phyloP scores from a whole-genome alignment of 116 monocot species.

The Papilionanthe hybrid region DNA sequence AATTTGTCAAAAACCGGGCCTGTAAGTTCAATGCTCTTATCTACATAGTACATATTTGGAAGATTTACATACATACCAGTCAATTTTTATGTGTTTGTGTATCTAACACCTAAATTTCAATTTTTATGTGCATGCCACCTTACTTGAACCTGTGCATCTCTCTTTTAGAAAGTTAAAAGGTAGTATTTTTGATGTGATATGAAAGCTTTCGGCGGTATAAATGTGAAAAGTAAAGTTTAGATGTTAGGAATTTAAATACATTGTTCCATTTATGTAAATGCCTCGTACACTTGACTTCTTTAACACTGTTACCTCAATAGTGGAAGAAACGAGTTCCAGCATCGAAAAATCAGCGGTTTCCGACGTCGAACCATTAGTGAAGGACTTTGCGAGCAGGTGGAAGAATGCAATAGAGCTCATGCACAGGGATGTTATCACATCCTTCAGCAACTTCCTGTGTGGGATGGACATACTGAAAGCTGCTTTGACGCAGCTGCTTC shows the following conservation, averaged over 20 bases:
- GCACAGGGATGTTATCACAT: conserved; percentile 98
- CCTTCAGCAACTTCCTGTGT: conserved; percentile 94
- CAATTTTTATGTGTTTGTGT: no score
- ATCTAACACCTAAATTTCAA: no score
- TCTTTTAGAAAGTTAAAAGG: no score
- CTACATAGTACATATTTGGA: no score
- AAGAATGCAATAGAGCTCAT: conserved; percentile 88
- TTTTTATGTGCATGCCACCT: no score
- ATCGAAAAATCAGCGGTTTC: conserved; percentile 42
- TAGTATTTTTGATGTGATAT: no score
- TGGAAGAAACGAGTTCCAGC: conserved; percentile 49
- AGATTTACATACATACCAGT: no score
- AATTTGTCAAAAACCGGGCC: conserved; percentile 73
- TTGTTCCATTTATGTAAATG: no score
- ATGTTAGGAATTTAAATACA: no score
- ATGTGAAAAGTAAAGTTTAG: no score
- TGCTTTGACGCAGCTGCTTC: conserved; percentile 74
- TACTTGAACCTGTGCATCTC: no score
- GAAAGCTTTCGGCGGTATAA: no score
- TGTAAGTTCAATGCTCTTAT: conserved; percentile 40
- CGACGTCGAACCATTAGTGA: conserved; percentile 71
- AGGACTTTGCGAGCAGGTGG: conserved; percentile 85
- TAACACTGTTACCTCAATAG: conserved; percentile 25
- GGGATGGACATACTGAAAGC: conserved; percentile 98
- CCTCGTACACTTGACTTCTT: not conserved